Evolutionary conservation across 441 rosid genomes (phyloP), one percentile per base, ranked within the genome.

Genomic region (Euphorbia celastroides): DNA sequence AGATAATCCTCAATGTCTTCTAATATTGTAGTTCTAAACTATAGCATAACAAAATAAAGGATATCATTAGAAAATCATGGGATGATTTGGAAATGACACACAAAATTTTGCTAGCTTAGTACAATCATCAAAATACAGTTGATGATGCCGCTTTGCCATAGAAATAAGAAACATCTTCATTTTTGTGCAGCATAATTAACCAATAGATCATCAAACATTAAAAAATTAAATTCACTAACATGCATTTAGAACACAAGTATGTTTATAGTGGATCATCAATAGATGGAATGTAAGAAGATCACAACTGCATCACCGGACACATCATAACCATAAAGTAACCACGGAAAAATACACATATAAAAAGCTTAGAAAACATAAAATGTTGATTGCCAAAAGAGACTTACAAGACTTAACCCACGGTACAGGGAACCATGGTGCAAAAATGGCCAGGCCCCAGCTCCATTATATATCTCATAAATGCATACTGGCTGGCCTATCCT

Each of bases 391-490:
- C 14, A 74, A 65, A 69, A 70, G 71, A 68, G 75, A 81, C 90
- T 88, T 82, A 95, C 99, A 79, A 95, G 90, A 76, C 95, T 87
- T 83, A 95, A 77, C 26, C 99, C 99, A 62, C 98, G 95, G 69
- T 95, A 90, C 64, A 95, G 71, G 55, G 98, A 95, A 62, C 98
- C 97, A 75, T 95, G 98, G 72, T 95, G 99, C 83, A 95, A 78
- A 83, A 95, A 89, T n/a, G 93, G 86, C 99, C 96, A 95, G 16
- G 96, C 88, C 75, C 99, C 99, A 77, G 90, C 76, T 70, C 97
- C 98, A 71, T 80, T 55, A 32, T 90, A 95, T 68, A 95, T 85
- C 84, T 95, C 98, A 73, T 95, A 95, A 67, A 95, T 90, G 77
- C 97, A 88, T 65, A 95, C 82, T 14, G 91, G 84, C 77, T 95